Conservation (phyloP, 495 filamentous ascomycete genomes). For the Aspergillus cristatus region DNA sequence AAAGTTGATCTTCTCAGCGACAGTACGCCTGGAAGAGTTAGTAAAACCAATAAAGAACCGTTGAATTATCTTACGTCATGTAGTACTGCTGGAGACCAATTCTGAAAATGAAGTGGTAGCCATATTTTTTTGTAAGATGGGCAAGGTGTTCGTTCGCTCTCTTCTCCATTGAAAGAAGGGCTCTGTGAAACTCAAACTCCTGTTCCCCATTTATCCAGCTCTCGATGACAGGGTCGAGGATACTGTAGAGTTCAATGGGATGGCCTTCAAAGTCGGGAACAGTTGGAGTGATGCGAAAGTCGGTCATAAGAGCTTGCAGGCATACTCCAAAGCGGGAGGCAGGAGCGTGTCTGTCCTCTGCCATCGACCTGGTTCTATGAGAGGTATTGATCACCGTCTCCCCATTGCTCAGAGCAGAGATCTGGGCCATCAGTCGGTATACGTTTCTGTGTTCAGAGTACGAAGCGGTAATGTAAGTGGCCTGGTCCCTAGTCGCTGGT, state of each 20-base stretch:
- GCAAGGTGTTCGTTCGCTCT: constrained; percentile 13
- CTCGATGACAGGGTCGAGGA: constrained; percentile 8
- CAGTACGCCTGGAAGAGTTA: constrained; percentile 6
- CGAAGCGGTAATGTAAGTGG: neutral
- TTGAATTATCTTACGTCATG: constrained; percentile 3
- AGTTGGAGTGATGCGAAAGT: constrained; percentile 8
- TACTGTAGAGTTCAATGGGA: constrained; percentile 14
- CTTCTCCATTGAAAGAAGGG: constrained; percentile 9
- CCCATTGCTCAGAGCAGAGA: constrained; percentile 7
- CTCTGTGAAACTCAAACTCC: constrained; percentile 7
- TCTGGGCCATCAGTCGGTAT: constrained; percentile 16
- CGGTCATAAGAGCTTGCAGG: constrained; percentile 6
- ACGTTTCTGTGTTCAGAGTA: constrained; percentile 1
- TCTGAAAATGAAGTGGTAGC: constrained; percentile 18
- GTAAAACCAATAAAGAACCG: neutral
- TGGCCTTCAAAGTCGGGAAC: constrained; percentile 18
- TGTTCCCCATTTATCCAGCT: constrained; percentile 1
- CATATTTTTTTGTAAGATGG: constrained; percentile 7
- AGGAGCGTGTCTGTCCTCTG: constrained; percentile 2
- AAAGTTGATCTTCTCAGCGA: constrained; percentile 11
- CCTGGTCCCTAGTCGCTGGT: neutral
- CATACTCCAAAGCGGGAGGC: constrained; percentile 7
- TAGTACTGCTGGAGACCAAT: constrained; percentile 14
- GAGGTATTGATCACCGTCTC: constrained; percentile 7
- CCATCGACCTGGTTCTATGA: constrained; percentile 5